Conservation (phyloP, 2,329 filamentous ascomycete species). For the Talaromyces verruculosus region DNA sequence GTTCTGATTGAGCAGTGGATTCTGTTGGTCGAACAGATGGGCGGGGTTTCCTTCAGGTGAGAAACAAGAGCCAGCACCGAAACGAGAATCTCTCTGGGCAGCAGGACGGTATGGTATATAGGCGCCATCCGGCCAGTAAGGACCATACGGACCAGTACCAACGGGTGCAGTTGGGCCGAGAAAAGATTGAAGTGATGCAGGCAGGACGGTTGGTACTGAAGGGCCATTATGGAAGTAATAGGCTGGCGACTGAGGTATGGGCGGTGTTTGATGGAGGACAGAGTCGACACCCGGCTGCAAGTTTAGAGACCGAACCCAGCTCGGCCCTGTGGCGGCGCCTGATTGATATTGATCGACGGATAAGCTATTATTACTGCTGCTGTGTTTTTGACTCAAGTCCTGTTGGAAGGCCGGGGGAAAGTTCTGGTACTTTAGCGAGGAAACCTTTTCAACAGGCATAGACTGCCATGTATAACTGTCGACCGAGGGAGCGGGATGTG, state of each 20-base stretch:
- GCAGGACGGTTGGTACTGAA: conserved; percentile 59
- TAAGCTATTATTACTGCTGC: conserved; percentile 26
- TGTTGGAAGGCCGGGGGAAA: conserved; percentile 43
- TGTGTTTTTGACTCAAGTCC: conserved; percentile 27
- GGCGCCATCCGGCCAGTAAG: conserved; percentile 64
- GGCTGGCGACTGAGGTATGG: conserved; percentile 41
- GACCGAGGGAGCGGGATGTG: conserved; percentile 33
- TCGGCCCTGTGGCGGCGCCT: conserved; percentile 35
- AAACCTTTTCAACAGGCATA: conserved; percentile 31
- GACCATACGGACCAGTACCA: conserved; percentile 58
- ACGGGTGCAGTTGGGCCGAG: conserved; percentile 60
- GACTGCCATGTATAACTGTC: conserved; percentile 35
- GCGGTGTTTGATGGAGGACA: conserved; percentile 58
- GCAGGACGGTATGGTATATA: conserved; percentile 61
- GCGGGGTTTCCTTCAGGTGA: conserved; percentile 27
- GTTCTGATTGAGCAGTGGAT: conserved; percentile 27
- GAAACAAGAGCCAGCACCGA: conserved; percentile 31
- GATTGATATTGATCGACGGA: conserved; percentile 35
- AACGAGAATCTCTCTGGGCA: conserved; percentile 56
- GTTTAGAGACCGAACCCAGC: conserved; percentile 47
- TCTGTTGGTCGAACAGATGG: conserved; percentile 30
- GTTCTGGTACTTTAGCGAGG: conserved; percentile 35
- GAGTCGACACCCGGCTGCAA: conserved; percentile 59
- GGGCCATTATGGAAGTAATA: conserved; percentile 49
- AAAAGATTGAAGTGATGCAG: conserved; percentile 57